A percentile compares a stretch with the other conserved stretches of the same genome.
phyloP scores from a whole-genome alignment of 345 rosid species.

The Euphorbia peplus region DNA sequence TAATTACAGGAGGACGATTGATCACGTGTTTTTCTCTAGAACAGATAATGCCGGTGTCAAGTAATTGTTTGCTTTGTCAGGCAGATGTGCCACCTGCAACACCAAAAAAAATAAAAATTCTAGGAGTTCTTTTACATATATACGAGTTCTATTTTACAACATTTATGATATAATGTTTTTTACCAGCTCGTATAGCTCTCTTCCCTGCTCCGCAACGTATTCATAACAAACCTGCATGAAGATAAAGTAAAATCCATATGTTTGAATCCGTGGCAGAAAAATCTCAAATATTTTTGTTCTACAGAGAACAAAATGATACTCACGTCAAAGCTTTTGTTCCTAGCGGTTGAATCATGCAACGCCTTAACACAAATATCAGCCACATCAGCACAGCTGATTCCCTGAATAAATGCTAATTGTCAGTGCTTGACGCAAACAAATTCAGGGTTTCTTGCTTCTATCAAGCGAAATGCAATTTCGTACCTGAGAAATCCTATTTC shows the following conservation, averaged over 20 bases:
- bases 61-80: slow-evolving; percentile 96
- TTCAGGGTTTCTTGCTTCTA: background rate
- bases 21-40: slow-evolving; percentile 61
- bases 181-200: slow-evolving; percentile 90
- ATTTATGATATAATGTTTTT: slow-evolving; percentile 11
- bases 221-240: slow-evolving; percentile 78
- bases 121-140: background rate
- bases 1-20: background rate
- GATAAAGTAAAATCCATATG: background rate
- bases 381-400: slow-evolving; percentile 89
- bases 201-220: slow-evolving; percentile 79
- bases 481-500: slow-evolving; percentile 91
- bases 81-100: slow-evolving; percentile 86
- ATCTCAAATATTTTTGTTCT: background rate
- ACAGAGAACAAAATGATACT: slow-evolving; percentile 23
- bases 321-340: slow-evolving; percentile 93
- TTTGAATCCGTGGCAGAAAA: background rate
- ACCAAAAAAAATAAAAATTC: background rate
- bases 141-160: background rate
- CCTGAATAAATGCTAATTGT: slow-evolving; percentile 35
- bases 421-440: slow-evolving; percentile 1
- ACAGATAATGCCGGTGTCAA: slow-evolving; percentile 85
- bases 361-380: slow-evolving; percentile 94
- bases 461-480: background rate
- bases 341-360: slow-evolving; percentile 83